Percentiles rank a stretch among this genome's conserved stretches.
Evolutionary conservation across 495 filamentous ascomycete species (phyloP).

Genomic region (Elasticomyces elasticus): DNA sequence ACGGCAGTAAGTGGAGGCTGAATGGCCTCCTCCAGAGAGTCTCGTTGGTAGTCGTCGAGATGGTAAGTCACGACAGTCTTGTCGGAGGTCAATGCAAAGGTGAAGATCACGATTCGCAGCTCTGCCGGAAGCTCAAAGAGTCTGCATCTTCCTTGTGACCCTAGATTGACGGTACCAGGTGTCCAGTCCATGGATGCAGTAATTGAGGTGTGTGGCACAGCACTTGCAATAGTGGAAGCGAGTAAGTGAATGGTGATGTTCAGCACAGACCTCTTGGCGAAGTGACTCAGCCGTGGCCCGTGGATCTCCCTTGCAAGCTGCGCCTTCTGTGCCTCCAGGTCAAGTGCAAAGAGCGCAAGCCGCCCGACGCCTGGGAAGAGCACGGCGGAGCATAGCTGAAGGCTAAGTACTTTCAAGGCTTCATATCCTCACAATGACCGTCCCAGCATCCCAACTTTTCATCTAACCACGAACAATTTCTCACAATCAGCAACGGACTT

Average conservation of each 20-base stretch:
- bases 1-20: slow-evolving; percentile 12
- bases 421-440: no score
- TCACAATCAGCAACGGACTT: no score
- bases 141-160: neutral
- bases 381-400: no score
- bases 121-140: slow-evolving; percentile 8
- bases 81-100: slow-evolving; percentile 1
- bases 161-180: neutral
- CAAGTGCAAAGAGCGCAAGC: no score
- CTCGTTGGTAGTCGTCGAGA: slow-evolving; percentile 14
- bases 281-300: no score
- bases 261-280: neutral
- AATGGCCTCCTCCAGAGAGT: slow-evolving; percentile 1
- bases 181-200: slow-evolving; percentile 3
- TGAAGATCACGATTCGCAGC: slow-evolving; percentile 11
- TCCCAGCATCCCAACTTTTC: no score
- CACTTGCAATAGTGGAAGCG: neutral
- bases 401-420: no score
- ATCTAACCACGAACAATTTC: no score
- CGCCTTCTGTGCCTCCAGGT: no score
- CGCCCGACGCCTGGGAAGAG: no score
- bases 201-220: neutral
- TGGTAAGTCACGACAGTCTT: slow-evolving; percentile 13
- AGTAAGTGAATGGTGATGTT: neutral
- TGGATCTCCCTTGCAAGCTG: no score